Conservation (phyloP, 805 yeast genomes). For the Ogataea methylovora region DNA sequence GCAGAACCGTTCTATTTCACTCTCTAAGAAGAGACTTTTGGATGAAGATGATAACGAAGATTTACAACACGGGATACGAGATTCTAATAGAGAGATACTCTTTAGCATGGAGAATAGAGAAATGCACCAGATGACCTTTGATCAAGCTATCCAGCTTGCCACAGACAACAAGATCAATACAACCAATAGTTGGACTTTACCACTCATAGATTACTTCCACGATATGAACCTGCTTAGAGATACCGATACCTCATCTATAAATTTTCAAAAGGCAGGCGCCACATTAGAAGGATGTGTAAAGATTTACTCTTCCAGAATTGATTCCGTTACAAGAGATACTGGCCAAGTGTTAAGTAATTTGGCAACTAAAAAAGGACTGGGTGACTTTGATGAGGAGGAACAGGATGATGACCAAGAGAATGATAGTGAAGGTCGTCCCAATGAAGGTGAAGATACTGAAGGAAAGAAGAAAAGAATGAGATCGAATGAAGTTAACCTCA, state of each 20-base stretch:
- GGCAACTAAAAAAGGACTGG: constrained; percentile 31
- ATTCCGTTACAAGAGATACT: constrained; percentile 26
- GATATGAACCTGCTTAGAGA: constrained; percentile 36
- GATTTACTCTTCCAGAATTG: constrained; percentile 41
- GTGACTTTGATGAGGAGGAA: constrained; percentile 4
- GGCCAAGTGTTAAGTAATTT: constrained; percentile 57
- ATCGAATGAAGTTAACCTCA: constrained; percentile 11
- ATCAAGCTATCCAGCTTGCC: constrained; percentile 16
- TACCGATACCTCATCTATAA: constrained; percentile 36
- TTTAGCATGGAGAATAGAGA: constrained; percentile 3
- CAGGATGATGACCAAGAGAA: constrained; percentile 16
- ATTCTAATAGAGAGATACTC: not conserved
- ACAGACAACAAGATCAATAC: constrained; percentile 37
- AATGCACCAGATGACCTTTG: constrained; percentile 13
- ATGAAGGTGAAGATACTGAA: constrained; percentile 3
- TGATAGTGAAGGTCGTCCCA: constrained; percentile 15
- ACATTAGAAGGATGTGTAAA: constrained; percentile 49
- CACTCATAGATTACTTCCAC: constrained; percentile 44
- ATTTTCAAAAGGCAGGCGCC: constrained; percentile 37
- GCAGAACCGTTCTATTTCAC: no score
- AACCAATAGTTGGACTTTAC: constrained; percentile 42
- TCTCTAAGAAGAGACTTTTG: constrained; percentile 4
- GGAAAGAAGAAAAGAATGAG: constrained; percentile 7
- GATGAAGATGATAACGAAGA: constrained; percentile 3
- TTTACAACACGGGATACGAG: constrained; percentile 2